phyloP scores from a whole-genome alignment of 305 asterid species.

The Withania somnifera region DNA sequence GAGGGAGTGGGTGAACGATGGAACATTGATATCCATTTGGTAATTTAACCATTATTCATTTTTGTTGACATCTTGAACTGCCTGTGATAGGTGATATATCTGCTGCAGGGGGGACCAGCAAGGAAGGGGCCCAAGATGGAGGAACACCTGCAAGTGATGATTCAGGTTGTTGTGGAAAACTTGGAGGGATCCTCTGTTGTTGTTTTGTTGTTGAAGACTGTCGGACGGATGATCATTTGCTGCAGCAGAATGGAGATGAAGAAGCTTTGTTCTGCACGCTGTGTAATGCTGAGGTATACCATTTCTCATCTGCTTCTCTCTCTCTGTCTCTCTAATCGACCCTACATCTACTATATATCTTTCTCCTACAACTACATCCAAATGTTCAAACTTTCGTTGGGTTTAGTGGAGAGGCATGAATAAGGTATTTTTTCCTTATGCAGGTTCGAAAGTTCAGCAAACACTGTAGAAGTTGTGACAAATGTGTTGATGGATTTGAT shows the following conservation, averaged over 20 bases:
- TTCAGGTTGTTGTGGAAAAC: slow-evolving; percentile 42
- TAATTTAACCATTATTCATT: not conserved
- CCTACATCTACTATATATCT: not conserved
- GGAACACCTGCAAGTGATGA: slow-evolving; percentile 32
- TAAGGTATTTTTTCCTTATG: slow-evolving; percentile 12
- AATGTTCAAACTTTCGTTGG: not conserved
- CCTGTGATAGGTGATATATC: slow-evolving; percentile 39
- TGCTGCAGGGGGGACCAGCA: slow-evolving; percentile 48
- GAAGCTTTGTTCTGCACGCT: slow-evolving; percentile 94
- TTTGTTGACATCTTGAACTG: slow-evolving; percentile 12
- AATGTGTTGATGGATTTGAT: slow-evolving; percentile 97
- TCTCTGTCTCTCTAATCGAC: not conserved
- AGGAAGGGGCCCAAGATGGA: slow-evolving; percentile 39
- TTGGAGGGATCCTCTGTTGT: slow-evolving; percentile 64
- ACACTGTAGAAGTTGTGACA: slow-evolving; percentile 97
- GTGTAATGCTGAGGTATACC: slow-evolving; percentile 90
- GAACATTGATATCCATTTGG: not conserved
- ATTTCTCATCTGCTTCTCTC: not conserved
- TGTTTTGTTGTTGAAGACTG: slow-evolving; percentile 67
- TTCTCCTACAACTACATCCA: not conserved
- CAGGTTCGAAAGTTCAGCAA: slow-evolving; percentile 89
- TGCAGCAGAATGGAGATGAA: slow-evolving; percentile 58
- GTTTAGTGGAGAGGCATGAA: not conserved
- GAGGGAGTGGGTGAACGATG: not conserved
- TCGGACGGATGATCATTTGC: slow-evolving; percentile 41